Base-by-base conservation (phyloP, 2,329 filamentous ascomycete species). In the Madurella mycetomatis region DNA sequence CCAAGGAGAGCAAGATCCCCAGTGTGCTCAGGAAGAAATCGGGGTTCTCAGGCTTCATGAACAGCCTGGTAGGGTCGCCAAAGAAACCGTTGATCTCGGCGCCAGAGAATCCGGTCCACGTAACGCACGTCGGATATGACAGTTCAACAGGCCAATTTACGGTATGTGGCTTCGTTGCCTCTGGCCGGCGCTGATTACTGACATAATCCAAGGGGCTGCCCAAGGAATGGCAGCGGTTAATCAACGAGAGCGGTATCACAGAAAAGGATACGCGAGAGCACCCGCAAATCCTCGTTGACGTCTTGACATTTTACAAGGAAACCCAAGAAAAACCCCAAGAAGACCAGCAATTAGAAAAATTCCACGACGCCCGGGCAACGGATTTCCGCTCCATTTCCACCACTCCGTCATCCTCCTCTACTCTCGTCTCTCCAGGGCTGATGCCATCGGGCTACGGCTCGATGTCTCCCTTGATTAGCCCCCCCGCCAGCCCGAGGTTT, bases 121-220 rank as follows among this genome's bases (percentile, higher is more conserved):
- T 99, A 65, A 97, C 92, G 54, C 94, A 99, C 72, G 94, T 99
- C 62, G 92, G 92, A 64, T 96, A 96, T 70, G 92, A 99, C 72
- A 95, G 94, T 73, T 82, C 89, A 66, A 97, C 94, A 3, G 94
- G 94, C 62, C 90, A 96, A 73, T 99, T 96, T 71, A 97, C 92
- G 54, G 91, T 95, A 79, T 67, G 86, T 43, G 41, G 18, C 53
- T 54, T 43, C 47, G 62, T 56, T 47, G 51, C 30, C 25, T 19
- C n/a, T 40, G 19, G 12, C 32, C 9, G 16, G 17, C 32, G 42
- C 41, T 19, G 17, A 50, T 39, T 40, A 49, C 54, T 64, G 55
- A 67, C 59, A 13, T 19, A 18, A 15, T 43, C 32, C 13, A 57
- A 94, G 91, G 94, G 94, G 60, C 80, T 99, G 30, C 94, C 94